phyloP scores from a whole-genome alignment of 1,139 yeast species.

The Candida buenavistaensis region DNA sequence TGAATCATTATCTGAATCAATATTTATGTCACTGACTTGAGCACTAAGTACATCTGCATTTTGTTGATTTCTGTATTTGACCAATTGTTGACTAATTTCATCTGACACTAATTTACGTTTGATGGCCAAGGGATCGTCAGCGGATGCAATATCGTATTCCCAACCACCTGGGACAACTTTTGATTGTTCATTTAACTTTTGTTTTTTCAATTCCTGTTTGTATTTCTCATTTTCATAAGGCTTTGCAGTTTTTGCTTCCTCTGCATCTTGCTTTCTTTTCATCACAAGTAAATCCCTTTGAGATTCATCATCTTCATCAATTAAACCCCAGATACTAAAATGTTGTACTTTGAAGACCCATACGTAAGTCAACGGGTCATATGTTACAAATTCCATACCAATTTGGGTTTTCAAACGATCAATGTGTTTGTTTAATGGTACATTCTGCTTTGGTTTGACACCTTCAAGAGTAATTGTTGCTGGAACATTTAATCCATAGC shows the following conservation, averaged over 20 bases:
- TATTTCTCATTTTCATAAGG: constrained; percentile 29
- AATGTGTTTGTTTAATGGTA: constrained; percentile 37
- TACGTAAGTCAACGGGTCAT: constrained; percentile 70
- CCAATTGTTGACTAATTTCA: constrained; percentile 30
- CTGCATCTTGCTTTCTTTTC: constrained; percentile 32
- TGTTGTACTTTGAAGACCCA: constrained; percentile 89
- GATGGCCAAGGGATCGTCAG: constrained; percentile 22
- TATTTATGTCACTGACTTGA: constrained; percentile 32
- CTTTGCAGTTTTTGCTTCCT: constrained; percentile 23
- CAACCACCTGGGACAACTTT: constrained; percentile 42
- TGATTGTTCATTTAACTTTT: constrained; percentile 29
- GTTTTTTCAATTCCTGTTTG: constrained; percentile 36
- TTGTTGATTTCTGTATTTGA: constrained; percentile 20
- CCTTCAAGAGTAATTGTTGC: constrained; percentile 79
- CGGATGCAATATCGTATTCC: constrained; percentile 20
- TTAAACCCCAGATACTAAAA: constrained; percentile 91
- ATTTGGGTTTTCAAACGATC: constrained; percentile 45
- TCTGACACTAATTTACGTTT: constrained; percentile 27
- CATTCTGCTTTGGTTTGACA: constrained; percentile 46
- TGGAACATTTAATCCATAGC: constrained; percentile 79
- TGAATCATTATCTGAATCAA: constrained; percentile 23
- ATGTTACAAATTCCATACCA: constrained; percentile 80
- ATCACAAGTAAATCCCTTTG: constrained; percentile 33
- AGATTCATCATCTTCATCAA: constrained; percentile 67
- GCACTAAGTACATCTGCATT: constrained; percentile 20